These are phyloP conservation scores for Stromatinia cepivora DNA, from an alignment of 2,329 filamentous ascomycete species.

Conservation along the genomic window DNA sequence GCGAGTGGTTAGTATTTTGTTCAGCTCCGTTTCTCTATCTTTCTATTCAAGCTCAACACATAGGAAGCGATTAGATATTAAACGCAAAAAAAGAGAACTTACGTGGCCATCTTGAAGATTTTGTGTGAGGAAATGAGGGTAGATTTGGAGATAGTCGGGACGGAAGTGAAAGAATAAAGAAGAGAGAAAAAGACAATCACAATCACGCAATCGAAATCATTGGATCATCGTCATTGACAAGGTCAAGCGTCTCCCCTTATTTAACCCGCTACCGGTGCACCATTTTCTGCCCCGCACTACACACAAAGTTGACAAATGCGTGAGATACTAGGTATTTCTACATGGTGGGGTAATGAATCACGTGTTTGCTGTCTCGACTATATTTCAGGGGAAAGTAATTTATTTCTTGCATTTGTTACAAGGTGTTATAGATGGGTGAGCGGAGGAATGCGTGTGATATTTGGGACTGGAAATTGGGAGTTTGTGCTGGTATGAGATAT, in stretches of 20 bases:
- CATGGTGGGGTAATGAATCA: constrained; percentile 13
- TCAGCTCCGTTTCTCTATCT: background rate
- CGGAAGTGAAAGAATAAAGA: background rate
- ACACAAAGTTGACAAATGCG: constrained; percentile 11
- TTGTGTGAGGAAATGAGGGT: background rate
- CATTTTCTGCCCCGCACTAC: constrained; percentile 22
- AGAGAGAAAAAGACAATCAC: background rate
- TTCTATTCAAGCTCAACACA: background rate
- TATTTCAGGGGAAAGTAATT: background rate
- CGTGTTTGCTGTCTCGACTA: background rate
- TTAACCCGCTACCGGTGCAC: constrained; percentile 15
- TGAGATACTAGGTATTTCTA: background rate
- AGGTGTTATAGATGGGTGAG: background rate
- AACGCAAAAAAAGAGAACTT: background rate
- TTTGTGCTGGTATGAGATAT: background rate
- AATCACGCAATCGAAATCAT: constrained; percentile 15
- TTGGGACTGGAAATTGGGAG: background rate
- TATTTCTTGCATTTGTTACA: background rate
- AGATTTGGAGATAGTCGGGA: background rate
- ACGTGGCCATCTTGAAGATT: constrained; percentile 22
- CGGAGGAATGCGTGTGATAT: background rate
- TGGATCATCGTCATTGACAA: background rate
- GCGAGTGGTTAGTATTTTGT: constrained; percentile 4
- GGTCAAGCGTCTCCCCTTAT: constrained; percentile 11
- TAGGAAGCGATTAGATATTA: background rate